These are phyloP conservation scores for Saccharomycopsis sp. DNA, from an alignment of 805 yeast genomes.

Conservation along the genomic window DNA sequence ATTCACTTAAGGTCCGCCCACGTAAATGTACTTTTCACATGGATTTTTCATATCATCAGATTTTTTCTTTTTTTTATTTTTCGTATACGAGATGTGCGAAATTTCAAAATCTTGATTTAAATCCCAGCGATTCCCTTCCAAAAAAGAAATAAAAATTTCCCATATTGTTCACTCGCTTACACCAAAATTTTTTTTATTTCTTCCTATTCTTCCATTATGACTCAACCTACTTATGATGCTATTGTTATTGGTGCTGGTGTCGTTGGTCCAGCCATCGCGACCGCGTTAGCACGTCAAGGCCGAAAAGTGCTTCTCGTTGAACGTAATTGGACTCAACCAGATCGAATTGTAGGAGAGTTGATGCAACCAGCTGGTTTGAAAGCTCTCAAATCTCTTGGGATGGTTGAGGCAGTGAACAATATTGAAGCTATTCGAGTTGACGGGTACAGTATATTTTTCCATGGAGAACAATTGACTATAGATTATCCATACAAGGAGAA, in stretches of 20 bases:
- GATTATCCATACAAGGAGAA: conserved; percentile 63
- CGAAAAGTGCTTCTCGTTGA: conserved; percentile 69
- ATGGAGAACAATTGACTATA: conserved; percentile 49
- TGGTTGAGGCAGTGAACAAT: conserved; percentile 64
- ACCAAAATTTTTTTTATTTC: too few species aligned
- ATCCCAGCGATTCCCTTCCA: too few species aligned
- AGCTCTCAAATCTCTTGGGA: conserved; percentile 75
- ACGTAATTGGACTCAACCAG: conserved; percentile 88
- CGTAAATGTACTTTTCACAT: neutral
- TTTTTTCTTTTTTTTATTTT: neutral
- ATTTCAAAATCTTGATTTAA: too few species aligned
- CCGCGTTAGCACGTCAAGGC: conserved; percentile 85
- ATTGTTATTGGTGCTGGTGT: conserved; percentile 98
- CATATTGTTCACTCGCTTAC: too few species aligned
- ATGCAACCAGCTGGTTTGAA: conserved; percentile 96
- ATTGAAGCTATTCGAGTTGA: conserved; percentile 71
- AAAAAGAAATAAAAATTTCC: too few species aligned
- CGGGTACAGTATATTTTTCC: conserved; percentile 76
- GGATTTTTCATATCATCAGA: neutral
- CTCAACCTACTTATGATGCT: conserved; percentile 51
- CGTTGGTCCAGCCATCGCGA: conserved; percentile 89
- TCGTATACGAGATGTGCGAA: conserved; percentile 1
- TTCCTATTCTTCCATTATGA: too few species aligned
- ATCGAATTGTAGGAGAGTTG: conserved; percentile 94
- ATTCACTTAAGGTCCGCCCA: neutral